phyloP scores from a whole-genome alignment of 805 yeast genomes.

The Cyberlindnera maclurae region DNA sequence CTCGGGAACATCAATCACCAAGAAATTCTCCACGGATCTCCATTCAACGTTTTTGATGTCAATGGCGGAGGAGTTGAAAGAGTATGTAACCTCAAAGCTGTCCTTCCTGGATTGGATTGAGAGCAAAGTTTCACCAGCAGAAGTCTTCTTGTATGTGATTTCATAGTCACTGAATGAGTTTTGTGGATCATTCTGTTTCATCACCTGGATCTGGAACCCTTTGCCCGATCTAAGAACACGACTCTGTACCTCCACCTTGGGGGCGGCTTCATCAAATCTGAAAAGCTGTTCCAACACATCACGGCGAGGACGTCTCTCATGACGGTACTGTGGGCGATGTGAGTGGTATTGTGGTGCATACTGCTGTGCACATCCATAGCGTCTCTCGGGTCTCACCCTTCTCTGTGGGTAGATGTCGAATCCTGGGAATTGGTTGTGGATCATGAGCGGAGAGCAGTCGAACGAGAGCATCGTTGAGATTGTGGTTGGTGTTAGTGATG shows the following conservation, averaged over 20 bases:
- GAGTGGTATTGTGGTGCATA: background rate
- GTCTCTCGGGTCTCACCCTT: slow-evolving; percentile 1
- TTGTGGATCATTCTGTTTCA: slow-evolving; percentile 10
- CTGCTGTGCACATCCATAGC: background rate
- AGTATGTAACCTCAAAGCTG: slow-evolving; percentile 11
- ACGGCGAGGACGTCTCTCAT: background rate
- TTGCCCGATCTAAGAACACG: slow-evolving; percentile 5
- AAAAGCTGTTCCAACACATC: slow-evolving; percentile 1
- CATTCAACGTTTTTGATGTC: slow-evolving; percentile 13
- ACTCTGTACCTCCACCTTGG: slow-evolving; percentile 3
- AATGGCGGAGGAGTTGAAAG: slow-evolving; percentile 10
- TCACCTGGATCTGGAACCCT: slow-evolving; percentile 11
- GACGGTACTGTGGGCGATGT: slow-evolving; percentile 1
- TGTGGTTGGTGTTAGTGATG: background rate
- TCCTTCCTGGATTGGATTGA: slow-evolving; percentile 13
- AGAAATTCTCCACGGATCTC: slow-evolving; percentile 6
- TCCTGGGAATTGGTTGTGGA: slow-evolving; percentile 1
- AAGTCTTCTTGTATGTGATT: slow-evolving; percentile 9
- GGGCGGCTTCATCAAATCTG: background rate
- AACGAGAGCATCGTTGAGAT: slow-evolving; percentile 9
- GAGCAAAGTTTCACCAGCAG: slow-evolving; percentile 5
- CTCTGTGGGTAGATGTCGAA: slow-evolving; percentile 1
- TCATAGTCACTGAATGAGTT: slow-evolving; percentile 14
- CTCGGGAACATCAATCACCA: slow-evolving; percentile 17
- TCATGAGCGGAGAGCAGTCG: slow-evolving; percentile 4